These are phyloP conservation scores for Alloteropsis angusta DNA, from an alignment of 202 grass and related monocot genomes.

Conservation along the genomic window DNA sequence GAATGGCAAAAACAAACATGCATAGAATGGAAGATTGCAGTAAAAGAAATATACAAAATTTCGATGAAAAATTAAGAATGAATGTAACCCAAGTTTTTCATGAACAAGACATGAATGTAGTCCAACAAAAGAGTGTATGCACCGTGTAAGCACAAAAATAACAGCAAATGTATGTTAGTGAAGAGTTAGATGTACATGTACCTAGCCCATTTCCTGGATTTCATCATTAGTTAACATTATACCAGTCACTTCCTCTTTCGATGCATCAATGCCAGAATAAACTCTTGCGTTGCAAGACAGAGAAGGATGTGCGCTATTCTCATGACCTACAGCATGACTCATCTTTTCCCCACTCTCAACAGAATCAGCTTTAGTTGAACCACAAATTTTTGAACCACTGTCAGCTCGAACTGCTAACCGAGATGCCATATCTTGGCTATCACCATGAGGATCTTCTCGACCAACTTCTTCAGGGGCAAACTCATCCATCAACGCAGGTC, in stretches of 20 bases:
- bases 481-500: constrained; percentile 76
- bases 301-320: constrained; percentile 66
- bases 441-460: constrained; percentile 64
- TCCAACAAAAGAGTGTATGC: not conserved
- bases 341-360: constrained; percentile 77
- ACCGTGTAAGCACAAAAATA: constrained; percentile 6
- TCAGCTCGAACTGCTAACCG: constrained; percentile 66
- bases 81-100: not conserved
- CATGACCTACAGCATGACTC: constrained; percentile 48
- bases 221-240: constrained; percentile 32
- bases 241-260: constrained; percentile 86
- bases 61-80: not conserved
- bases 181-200: constrained; percentile 26
- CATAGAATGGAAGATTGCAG: not conserved
- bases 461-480: constrained; percentile 68
- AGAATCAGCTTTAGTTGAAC: constrained; percentile 88
- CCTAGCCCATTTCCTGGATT: constrained; percentile 61
- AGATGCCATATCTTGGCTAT: constrained; percentile 95
- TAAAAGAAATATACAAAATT: not conserved
- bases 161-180: not conserved
- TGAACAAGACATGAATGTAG: not conserved
- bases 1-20: not conserved
- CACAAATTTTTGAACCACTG: constrained; percentile 77
- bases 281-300: constrained; percentile 97
- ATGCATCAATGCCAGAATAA: constrained; percentile 74